Evolutionary conservation across 169 alveolate species (phyloP).

Genomic region (Cryptosporidium canis): DNA sequence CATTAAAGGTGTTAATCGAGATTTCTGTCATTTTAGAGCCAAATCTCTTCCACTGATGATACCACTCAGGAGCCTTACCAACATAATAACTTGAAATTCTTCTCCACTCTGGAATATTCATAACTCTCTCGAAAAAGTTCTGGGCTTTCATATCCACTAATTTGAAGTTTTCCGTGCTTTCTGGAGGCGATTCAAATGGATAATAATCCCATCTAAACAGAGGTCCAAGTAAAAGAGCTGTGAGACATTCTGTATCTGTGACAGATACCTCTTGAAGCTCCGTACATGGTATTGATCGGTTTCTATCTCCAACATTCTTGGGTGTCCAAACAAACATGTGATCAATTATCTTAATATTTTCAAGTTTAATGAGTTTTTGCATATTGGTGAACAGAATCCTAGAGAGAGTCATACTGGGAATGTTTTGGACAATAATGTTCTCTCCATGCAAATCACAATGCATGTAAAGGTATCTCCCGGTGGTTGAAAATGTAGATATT

Average conservation of each 20-base stretch:
- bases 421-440: constrained; percentile 28
- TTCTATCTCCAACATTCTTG: constrained; percentile 29
- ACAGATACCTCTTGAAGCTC: background rate
- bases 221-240: constrained; percentile 35
- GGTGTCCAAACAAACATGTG: constrained; percentile 69
- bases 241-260: constrained; percentile 63
- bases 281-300: constrained; percentile 43
- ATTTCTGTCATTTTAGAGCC: background rate
- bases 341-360: constrained; percentile 39
- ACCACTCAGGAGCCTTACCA: constrained; percentile 61
- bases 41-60: constrained; percentile 40
- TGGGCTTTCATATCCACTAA: constrained; percentile 5
- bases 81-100: constrained; percentile 56
- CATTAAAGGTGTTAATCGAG: constrained; percentile 48
- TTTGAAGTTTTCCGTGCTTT: constrained; percentile 16
- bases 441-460: constrained; percentile 68
- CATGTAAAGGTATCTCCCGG: constrained; percentile 56
- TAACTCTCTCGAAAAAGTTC: constrained; percentile 1
- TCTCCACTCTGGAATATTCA: constrained; percentile 70
- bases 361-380: constrained; percentile 42
- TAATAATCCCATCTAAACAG: constrained; percentile 24
- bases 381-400: constrained; percentile 34
- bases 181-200: constrained; percentile 52
- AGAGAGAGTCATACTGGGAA: constrained; percentile 5
- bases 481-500: constrained; percentile 43